A percentile compares a stretch with the other conserved stretches of the same genome.
phyloP scores from a whole-genome alignment of 1,284 basidiomycete species.

The Phellopilus nigrolimitatus region DNA sequence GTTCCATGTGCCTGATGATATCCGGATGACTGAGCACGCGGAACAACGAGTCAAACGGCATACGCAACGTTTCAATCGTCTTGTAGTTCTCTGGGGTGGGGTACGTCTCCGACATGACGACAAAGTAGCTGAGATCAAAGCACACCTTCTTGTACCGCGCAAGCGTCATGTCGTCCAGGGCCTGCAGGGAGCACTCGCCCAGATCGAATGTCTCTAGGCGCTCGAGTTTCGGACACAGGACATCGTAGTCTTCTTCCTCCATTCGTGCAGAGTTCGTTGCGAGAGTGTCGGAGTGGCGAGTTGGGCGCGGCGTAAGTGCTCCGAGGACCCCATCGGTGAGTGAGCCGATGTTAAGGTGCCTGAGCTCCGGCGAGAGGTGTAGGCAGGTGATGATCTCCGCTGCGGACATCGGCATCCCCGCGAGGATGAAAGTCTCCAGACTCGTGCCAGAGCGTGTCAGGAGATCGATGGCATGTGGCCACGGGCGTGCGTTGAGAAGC shows the following conservation, averaged over 20 bases:
- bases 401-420: neutral
- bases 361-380: neutral
- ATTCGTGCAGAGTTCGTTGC: neutral
- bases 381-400: slow-evolving; percentile 1
- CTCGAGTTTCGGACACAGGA: slow-evolving; percentile 6
- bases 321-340: neutral
- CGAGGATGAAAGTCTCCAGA: neutral
- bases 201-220: slow-evolving; percentile 1
- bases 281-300: neutral
- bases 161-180: slow-evolving; percentile 1
- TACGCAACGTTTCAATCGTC: slow-evolving; percentile 2
- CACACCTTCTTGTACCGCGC: slow-evolving; percentile 1
- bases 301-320: neutral
- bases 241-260: neutral
- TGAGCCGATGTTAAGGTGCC: neutral
- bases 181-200: slow-evolving; percentile 1
- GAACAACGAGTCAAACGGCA: slow-evolving; percentile 2
- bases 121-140: neutral
- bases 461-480: neutral
- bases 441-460: slow-evolving; percentile 3
- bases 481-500: neutral
- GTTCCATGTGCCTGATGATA: no score
- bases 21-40: slow-evolving; percentile 4
- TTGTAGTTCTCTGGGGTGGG: slow-evolving; percentile 5
- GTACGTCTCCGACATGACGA: neutral